phyloP scores from a whole-genome alignment of 1,139 yeast genomes.

The Groenewaldozyma sp. region DNA sequence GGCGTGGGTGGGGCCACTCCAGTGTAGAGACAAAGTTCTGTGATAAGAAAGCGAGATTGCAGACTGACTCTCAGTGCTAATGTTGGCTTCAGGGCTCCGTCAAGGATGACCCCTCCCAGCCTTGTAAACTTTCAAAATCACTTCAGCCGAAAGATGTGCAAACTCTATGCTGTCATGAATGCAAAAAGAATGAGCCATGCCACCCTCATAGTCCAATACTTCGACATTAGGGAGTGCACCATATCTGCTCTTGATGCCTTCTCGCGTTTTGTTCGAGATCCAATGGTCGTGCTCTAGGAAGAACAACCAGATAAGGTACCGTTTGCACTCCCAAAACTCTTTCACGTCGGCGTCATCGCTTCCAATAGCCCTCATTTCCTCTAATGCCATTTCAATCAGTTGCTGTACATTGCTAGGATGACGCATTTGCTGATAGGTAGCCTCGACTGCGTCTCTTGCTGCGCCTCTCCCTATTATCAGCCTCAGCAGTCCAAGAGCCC shows the following conservation, averaged over 20 bases:
- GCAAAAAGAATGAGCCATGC: conserved; percentile 49
- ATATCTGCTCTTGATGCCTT: conserved; percentile 34
- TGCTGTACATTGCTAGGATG: conserved; percentile 41
- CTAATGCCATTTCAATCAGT: conserved; percentile 45
- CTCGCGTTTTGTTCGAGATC: conserved; percentile 45
- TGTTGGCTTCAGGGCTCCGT: no score
- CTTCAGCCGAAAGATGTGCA: conserved; percentile 22
- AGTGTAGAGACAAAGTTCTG: no score
- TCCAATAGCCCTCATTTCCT: conserved; percentile 45
- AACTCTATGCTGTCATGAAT: conserved; percentile 45
- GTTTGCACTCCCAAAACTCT: conserved; percentile 36
- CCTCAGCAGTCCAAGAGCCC: conserved; percentile 10
- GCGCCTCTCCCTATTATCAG: conserved; percentile 14
- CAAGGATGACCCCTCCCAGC: no score
- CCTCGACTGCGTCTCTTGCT: conserved; percentile 35
- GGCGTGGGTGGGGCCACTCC: no score
- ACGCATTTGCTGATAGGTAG: conserved; percentile 36
- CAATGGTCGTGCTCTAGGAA: conserved; percentile 54
- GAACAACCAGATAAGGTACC: conserved; percentile 42
- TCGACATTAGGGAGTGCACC: conserved; percentile 26
- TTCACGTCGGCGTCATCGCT: conserved; percentile 33
- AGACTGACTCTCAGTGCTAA: no score
- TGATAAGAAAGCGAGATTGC: no score
- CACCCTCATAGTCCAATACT: conserved; percentile 27
- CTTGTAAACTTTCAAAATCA: no score